Evolutionary conservation across 805 yeast genomes (phyloP), one percentile per base, ranked within the genome.

Genomic region (Kregervanrija pseudodelftensis): DNA sequence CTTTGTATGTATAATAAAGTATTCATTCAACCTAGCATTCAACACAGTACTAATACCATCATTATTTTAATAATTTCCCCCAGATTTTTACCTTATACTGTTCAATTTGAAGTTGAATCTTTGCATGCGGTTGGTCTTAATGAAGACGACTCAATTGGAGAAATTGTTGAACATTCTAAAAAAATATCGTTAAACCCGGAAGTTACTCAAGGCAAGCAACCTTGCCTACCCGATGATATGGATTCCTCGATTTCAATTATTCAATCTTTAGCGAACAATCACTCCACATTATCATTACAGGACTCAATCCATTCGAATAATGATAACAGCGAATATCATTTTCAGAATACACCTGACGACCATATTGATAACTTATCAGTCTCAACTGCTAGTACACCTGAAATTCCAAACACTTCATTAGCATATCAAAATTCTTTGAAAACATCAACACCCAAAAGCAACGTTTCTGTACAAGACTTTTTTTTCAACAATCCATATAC

Each of bases 31-130:
- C 8, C 28, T 22, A 22, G 7, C 28, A 22, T 22, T 22, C 7
- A 22, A 22, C 28, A 22, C 8, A 28, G 7, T 44, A 40, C 41
- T 46, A 57, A 58, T 56, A 53, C 44, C 49, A 14, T 33, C 33
- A 11, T 10, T 13, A n/a, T 41, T 11, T 30, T 17, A n/a, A 12
- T 44, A 71, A 14, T 14, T 37, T 30, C 16, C 14, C 13, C 38
- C 47, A 77, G 84, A 40, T 82, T 83, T 53, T 67, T 84, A 39
- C 93, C 93, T 2, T 79, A 79, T 55, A 80, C 88, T 3, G 88
- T 83, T n/a, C 85, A 82, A 50, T 77, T 77, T 50, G 78, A 77
- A 50, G 73, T 77, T 3, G 59, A 60, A 9, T 28, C 55, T 3
- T 41, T 52, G 8, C 41, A 47, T 11, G 45, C 42, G 3, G 36